These are phyloP conservation scores for Cercospora zeae-maydis DNA, from an alignment of 2,329 filamentous ascomycete species.

Conservation along the genomic window DNA sequence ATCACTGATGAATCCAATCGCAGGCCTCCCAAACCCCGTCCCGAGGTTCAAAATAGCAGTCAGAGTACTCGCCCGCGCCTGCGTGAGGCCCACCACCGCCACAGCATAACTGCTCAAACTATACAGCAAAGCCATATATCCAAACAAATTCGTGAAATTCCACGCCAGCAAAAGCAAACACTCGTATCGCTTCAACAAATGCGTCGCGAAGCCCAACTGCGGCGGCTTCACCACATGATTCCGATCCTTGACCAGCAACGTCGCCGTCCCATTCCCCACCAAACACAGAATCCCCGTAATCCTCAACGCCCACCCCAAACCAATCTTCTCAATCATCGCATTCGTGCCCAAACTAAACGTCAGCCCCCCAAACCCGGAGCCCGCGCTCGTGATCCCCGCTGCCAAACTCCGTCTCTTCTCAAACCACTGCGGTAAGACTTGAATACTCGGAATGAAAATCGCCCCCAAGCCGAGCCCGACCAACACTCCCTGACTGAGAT, in stretches of 20 bases:
- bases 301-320: slow-evolving; percentile 43
- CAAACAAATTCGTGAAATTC: slow-evolving; percentile 47
- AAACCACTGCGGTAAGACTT: slow-evolving; percentile 46
- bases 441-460: slow-evolving; percentile 40
- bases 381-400: slow-evolving; percentile 41
- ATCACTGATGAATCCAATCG: slow-evolving; percentile 48
- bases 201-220: slow-evolving; percentile 37
- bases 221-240: slow-evolving; percentile 36
- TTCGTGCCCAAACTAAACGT: slow-evolving; percentile 37
- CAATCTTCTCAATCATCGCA: slow-evolving; percentile 38
- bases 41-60: slow-evolving; percentile 49
- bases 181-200: slow-evolving; percentile 38
- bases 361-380: slow-evolving; percentile 42
- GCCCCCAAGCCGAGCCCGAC: slow-evolving; percentile 43
- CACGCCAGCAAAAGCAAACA: slow-evolving; percentile 41
- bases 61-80: slow-evolving; percentile 40
- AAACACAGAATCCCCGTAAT: slow-evolving; percentile 38
- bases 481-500: slow-evolving; percentile 41
- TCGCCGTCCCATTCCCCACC: slow-evolving; percentile 33
- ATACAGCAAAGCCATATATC: slow-evolving; percentile 49
- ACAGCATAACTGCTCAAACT: slow-evolving; percentile 48
- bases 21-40: slow-evolving; percentile 47
- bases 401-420: slow-evolving; percentile 39
- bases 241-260: slow-evolving; percentile 35
- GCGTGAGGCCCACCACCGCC: slow-evolving; percentile 40